Conservation (phyloP, 2,329 filamentous ascomycete species). For the Orbilia ellipsospora region DNA sequence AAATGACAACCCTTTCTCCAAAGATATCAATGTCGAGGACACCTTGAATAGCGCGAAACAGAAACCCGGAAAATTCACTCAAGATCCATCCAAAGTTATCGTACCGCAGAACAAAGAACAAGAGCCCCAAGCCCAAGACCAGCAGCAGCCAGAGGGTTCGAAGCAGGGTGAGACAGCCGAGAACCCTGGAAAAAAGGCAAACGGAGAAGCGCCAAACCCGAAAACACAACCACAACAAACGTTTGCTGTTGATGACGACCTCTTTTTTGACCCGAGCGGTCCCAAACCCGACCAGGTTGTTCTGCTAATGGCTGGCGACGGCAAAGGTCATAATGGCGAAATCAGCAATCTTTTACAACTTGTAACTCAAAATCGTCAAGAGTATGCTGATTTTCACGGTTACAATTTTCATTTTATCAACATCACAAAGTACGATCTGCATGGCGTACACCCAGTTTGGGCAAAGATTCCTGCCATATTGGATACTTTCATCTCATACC, state of each 20-base stretch:
- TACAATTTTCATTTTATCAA: slow-evolving; percentile 63
- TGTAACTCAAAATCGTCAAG: slow-evolving; percentile 61
- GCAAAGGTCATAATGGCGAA: slow-evolving; percentile 63
- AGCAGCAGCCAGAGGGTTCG: slow-evolving; percentile 2
- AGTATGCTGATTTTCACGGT: slow-evolving; percentile 62
- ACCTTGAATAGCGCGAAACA: slow-evolving; percentile 56
- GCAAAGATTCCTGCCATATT: slow-evolving; percentile 63
- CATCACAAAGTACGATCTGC: slow-evolving; percentile 63
- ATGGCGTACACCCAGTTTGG: slow-evolving; percentile 62
- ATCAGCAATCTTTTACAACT: slow-evolving; percentile 62
- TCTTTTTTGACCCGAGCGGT: slow-evolving; percentile 59
- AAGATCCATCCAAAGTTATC: slow-evolving; percentile 41
- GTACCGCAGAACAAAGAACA: slow-evolving; percentile 31
- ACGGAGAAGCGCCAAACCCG: slow-evolving; percentile 22
- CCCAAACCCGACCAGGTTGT: slow-evolving; percentile 62
- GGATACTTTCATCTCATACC: slow-evolving; percentile 62
- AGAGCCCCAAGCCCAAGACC: no score
- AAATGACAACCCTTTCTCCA: slow-evolving; percentile 38
- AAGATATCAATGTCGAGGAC: slow-evolving; percentile 26
- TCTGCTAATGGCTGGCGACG: slow-evolving; percentile 63
- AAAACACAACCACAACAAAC: slow-evolving; percentile 31
- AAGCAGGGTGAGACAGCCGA: no score
- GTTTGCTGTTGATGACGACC: slow-evolving; percentile 58
- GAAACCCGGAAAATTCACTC: slow-evolving; percentile 41
- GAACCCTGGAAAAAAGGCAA: neutral